phyloP scores from a whole-genome alignment of 805 yeast species.

The Trichomonascus vanleenenianus region DNA sequence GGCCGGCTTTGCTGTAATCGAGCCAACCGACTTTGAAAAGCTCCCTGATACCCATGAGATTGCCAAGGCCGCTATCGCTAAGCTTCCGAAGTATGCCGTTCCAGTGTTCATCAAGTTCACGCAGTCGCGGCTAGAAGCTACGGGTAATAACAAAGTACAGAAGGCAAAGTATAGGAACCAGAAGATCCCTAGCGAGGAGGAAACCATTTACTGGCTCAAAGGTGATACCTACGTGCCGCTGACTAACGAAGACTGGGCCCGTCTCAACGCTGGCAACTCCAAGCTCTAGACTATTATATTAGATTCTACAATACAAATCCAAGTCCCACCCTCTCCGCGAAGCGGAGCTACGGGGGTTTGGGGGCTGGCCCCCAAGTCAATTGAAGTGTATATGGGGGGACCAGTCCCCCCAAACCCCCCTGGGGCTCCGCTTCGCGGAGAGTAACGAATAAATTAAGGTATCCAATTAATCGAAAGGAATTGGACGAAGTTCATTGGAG shows the following conservation, averaged over 20 bases:
- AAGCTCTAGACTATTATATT: slow-evolving; percentile 19
- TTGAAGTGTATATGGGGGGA: no score
- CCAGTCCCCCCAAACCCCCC: no score
- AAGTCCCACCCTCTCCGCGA: no score
- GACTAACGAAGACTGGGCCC: slow-evolving; percentile 49
- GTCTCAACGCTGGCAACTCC: slow-evolving; percentile 23
- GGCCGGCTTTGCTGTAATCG: slow-evolving; percentile 82
- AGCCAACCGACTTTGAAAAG: slow-evolving; percentile 32
- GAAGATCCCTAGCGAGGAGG: slow-evolving; percentile 32
- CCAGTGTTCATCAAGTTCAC: slow-evolving; percentile 77
- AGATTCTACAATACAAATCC: neutral
- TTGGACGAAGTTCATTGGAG: slow-evolving; percentile 13
- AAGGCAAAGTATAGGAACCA: slow-evolving; percentile 43
- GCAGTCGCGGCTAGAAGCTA: slow-evolving; percentile 43
- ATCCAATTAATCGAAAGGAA: slow-evolving; percentile 23
- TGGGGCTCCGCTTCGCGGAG: no score
- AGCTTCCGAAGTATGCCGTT: slow-evolving; percentile 75
- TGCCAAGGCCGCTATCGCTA: slow-evolving; percentile 30
- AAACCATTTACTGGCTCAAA: slow-evolving; percentile 65
- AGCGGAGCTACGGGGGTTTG: no score
- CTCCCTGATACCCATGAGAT: slow-evolving; percentile 34
- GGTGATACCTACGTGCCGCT: slow-evolving; percentile 47
- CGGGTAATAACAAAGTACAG: slow-evolving; percentile 84
- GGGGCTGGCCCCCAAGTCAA: no score
- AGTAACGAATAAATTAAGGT: neutral